Evolutionary conservation across 2,329 filamentous ascomycete species (phyloP).

Genomic region (Penicillium sp.): DNA sequence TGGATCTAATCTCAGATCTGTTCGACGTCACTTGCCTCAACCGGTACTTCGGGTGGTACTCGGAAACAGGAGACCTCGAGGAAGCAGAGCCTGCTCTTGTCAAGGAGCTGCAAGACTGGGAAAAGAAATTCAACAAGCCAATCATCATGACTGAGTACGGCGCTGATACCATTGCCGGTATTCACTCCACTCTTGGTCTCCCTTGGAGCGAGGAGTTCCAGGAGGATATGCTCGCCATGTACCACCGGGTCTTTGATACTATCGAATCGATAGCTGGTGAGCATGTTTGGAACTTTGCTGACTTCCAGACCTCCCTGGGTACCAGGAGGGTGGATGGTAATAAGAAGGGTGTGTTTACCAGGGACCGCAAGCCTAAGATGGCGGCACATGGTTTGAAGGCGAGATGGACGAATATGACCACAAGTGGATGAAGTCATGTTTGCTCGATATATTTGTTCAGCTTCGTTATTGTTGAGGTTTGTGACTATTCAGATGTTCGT

Average conservation of each 20-base stretch:
- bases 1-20: constrained; percentile 23
- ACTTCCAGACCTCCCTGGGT: constrained; percentile 2
- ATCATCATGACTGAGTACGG: constrained; percentile 34
- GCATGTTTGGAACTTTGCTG: constrained; percentile 12
- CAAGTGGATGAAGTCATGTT: neutral
- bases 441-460: neutral
- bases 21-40: constrained; percentile 32
- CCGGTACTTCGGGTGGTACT: constrained; percentile 32
- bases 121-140: constrained; percentile 26
- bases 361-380: constrained; percentile 3
- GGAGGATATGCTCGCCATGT: constrained; percentile 26
- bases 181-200: constrained; percentile 25
- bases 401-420: neutral
- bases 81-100: constrained; percentile 24
- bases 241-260: constrained; percentile 31
- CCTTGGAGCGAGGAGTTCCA: constrained; percentile 35
- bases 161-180: constrained; percentile 27
- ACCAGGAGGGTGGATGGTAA: neutral
- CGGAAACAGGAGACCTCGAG: constrained; percentile 22
- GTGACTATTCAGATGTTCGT: neutral
- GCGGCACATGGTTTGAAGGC: neutral
- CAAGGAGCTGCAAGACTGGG: constrained; percentile 24
- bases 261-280: constrained; percentile 29
- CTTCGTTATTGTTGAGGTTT: neutral
- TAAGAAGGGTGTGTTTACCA: constrained; percentile 4